Evolutionary conservation across 805 yeast species (phyloP), one percentile per base, ranked within the genome.

Genomic region (Isabelozyma gotoi): DNA sequence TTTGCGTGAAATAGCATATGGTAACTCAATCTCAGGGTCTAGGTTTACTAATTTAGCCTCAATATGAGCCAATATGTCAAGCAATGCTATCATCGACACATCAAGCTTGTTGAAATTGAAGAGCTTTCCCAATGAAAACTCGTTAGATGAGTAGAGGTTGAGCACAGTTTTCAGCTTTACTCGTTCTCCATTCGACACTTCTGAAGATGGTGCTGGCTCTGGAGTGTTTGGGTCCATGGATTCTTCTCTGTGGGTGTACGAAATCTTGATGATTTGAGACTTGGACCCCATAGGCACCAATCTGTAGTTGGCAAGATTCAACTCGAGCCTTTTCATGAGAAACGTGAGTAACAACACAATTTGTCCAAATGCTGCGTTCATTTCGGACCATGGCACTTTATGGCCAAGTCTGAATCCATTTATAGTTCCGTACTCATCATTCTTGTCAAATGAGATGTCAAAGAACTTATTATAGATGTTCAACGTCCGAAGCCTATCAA

Each of bases 331-430:
- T 10, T 78, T 68, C 1, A 78, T 63, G 2, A 90, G 73, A 1
- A 92, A 87, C 0, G 84, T 74, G 21, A 91, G 59, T 15, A 92
- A 63, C 10, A 89, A 65, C 2, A 88, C 77, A 2, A 91, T 67
- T 51, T 91, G 96, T 0, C 98, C 98, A 53, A 91, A 65, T 0
- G 96, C 97, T 2, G 95, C 94, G 58, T 90, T 91, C 35, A 89
- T 84, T 54, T 91, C 98, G 42, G 88, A 80, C 96, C 96, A 89
- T 2, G 95, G 85, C 0, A 91, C 87, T 46, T 74, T 77, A 41
- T 68, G 63, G 0, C 98, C 98, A n/a, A 92, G 60, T 44, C 96
- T 66, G 19, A 88, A 71, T 0, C 91, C 92, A 63, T 91, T 91
- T 24, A 91, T 92, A 1, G 94, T 84, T 0, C 95, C 97, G 65